Conservation (phyloP, 371 early-diverging fungal genomes). For the Gilbertella persicaria region DNA sequence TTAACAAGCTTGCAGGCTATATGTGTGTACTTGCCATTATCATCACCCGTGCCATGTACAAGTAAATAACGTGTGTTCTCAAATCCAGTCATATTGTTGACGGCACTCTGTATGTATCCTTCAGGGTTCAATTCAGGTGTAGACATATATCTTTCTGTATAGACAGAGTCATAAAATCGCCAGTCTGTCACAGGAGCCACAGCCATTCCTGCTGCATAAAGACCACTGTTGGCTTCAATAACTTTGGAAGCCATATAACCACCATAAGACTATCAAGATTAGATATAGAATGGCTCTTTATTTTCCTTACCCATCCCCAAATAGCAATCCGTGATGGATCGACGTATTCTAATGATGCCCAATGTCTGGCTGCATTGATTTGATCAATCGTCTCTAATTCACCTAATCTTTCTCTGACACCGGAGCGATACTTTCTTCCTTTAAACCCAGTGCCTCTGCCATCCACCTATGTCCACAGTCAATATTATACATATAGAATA, state of each 20-base stretch:
- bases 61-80: slow-evolving; percentile 71
- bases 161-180: slow-evolving; percentile 83
- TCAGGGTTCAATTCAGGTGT: slow-evolving; percentile 73
- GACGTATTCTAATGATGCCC: slow-evolving; percentile 71
- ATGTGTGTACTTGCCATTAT: slow-evolving; percentile 43
- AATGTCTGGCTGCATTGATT: slow-evolving; percentile 74
- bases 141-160: slow-evolving; percentile 95
- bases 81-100: slow-evolving; percentile 81
- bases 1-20: background rate
- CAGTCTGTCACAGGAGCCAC: slow-evolving; percentile 97
- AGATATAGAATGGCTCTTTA: slow-evolving; percentile 2
- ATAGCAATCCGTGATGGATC: slow-evolving; percentile 84
- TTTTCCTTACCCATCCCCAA: slow-evolving; percentile 85
- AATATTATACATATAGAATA: background rate
- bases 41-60: slow-evolving; percentile 92
- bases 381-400: slow-evolving; percentile 83
- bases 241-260: slow-evolving; percentile 87
- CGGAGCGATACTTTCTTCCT: slow-evolving; percentile 78
- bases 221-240: slow-evolving; percentile 78
- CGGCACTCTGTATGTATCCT: slow-evolving; percentile 78
- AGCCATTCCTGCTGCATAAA: slow-evolving; percentile 83
- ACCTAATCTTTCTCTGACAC: slow-evolving; percentile 79
- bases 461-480: slow-evolving; percentile 54
- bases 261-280: slow-evolving; percentile 75
- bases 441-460: slow-evolving; percentile 88